Evolutionary conservation across 176 grass and related monocot genomes (phyloP).

Genomic region (Oropetium thomaeum): DNA sequence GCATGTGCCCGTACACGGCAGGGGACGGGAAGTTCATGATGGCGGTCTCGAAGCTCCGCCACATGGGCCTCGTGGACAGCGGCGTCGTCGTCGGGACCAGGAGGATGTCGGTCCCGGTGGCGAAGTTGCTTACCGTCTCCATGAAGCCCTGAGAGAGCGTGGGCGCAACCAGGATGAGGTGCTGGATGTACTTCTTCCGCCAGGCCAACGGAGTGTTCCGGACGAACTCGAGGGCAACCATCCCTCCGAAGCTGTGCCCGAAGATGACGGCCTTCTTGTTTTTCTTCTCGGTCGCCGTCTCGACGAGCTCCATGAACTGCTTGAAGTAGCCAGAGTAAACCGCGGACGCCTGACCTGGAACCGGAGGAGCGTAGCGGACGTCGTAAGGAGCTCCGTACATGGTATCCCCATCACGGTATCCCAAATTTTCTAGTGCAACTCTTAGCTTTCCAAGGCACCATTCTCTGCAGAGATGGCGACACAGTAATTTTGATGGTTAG

Average conservation of each 20-base stretch:
- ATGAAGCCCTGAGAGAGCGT: not conserved
- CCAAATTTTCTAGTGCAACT: not conserved
- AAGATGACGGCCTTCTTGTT: not conserved
- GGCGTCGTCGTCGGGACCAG: not conserved
- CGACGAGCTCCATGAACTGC: not conserved
- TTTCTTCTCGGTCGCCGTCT: not conserved
- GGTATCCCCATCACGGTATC: not conserved
- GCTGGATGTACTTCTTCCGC: not conserved
- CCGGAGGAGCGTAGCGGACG: not conserved
- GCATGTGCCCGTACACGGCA: not conserved
- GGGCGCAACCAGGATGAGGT: not conserved
- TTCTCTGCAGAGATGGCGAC: too few relatives aligned
- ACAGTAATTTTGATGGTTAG: too few relatives aligned
- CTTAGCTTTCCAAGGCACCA: not conserved
- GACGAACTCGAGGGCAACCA: not conserved
- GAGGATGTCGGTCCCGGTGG: not conserved
- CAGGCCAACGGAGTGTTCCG: not conserved
- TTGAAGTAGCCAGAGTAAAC: not conserved
- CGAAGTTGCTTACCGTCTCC: not conserved
- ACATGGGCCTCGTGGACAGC: not conserved
- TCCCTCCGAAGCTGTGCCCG: not conserved
- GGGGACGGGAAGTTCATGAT: not conserved
- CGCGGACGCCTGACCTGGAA: not conserved
- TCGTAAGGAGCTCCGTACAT: not conserved
- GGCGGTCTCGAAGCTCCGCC: not conserved